Evolutionary conservation across 768 basidiomycete species (phyloP).

Genomic region (Infundibulicybe gibba): DNA sequence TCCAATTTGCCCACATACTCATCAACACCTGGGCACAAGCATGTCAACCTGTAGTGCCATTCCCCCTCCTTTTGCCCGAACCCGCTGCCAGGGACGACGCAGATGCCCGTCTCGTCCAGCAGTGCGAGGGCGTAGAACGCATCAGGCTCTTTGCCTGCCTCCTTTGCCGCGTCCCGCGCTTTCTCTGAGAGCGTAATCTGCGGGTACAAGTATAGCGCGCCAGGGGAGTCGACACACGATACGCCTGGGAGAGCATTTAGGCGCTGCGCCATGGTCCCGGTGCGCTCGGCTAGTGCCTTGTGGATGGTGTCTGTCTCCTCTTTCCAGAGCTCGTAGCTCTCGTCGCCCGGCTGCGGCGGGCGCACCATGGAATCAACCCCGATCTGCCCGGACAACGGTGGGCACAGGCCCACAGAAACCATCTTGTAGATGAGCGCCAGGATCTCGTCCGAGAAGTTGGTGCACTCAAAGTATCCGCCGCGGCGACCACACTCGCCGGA

Average conservation of each 20-base stretch:
- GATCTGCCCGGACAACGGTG: slow-evolving; percentile 87
- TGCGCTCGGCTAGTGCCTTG: slow-evolving; percentile 66
- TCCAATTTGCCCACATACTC: slow-evolving; percentile 88
- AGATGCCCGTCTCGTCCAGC: slow-evolving; percentile 88
- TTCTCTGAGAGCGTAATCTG: slow-evolving; percentile 68
- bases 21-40: slow-evolving; percentile 91
- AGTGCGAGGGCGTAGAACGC: slow-evolving; percentile 83
- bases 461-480: slow-evolving; percentile 94
- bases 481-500: slow-evolving; percentile 96
- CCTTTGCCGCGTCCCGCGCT: slow-evolving; percentile 70
- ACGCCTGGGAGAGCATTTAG: slow-evolving; percentile 85
- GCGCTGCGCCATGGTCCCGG: slow-evolving; percentile 67
- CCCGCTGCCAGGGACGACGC: slow-evolving; percentile 89
- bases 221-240: slow-evolving; percentile 84
- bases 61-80: slow-evolving; percentile 93
- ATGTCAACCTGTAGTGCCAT: slow-evolving; percentile 90
- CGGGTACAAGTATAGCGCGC: slow-evolving; percentile 94
- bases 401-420: slow-evolving; percentile 87
- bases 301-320: slow-evolving; percentile 83
- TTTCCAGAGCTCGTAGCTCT: slow-evolving; percentile 78
- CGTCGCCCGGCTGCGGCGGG: slow-evolving; percentile 74
- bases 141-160: slow-evolving; percentile 78
- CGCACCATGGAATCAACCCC: slow-evolving; percentile 94
- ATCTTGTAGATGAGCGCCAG: slow-evolving; percentile 94
- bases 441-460: slow-evolving; percentile 75